Evolutionary conservation across 1,139 yeast species (phyloP), one percentile per base, ranked within the genome.

Genomic region (Barnettozyma hawaiiensis): DNA sequence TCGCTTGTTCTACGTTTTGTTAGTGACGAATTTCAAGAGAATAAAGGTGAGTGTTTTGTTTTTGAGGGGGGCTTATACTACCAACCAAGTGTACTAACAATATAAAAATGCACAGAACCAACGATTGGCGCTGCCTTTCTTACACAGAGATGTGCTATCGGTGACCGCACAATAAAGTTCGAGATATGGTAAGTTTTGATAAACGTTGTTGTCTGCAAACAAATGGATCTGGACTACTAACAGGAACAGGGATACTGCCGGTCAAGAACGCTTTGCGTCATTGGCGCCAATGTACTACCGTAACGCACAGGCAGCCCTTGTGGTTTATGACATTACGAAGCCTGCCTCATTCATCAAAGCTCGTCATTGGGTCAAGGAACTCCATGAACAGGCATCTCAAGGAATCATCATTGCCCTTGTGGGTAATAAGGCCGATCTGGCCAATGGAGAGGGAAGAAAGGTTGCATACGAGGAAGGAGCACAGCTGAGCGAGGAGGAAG

Each of bases 281-380:
- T 73, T 92, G 60, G 97, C 97, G 1, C 98, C 97, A 21, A 85
- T 92, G 95, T 92, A 92, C 66, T 92, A 92, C 69, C 78, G 98
- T 61, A 92, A 92, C 59, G 97, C 98, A n/a, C 97, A 92, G 64
- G 95, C 96, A 29, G 98, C 98, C 0, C 70, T 92, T 51, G 97
- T 92, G 10, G 97, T 92, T 9, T 92, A 92, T 61, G 98, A 92
- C 60, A 79, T 92, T 51, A 90, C 97, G 37, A 92, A 92, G 62
- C 97, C 97, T 2, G 95, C 96, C n/a, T 84, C 95, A 18, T 90
- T 92, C 58, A 85, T 92, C 58, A 90, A 92, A 65, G 98, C 97
- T n/a, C 82, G 97, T 57, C 97, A 90, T 65, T 92, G 98, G 98
- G 97, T 92, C 46, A 87, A 87, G 59, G 97, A 92, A 63, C 73